A percentile compares a stretch with the other conserved stretches of the same genome.
phyloP scores from a whole-genome alignment of 78 protist species.

The Dictyostelium capitatum region DNA sequence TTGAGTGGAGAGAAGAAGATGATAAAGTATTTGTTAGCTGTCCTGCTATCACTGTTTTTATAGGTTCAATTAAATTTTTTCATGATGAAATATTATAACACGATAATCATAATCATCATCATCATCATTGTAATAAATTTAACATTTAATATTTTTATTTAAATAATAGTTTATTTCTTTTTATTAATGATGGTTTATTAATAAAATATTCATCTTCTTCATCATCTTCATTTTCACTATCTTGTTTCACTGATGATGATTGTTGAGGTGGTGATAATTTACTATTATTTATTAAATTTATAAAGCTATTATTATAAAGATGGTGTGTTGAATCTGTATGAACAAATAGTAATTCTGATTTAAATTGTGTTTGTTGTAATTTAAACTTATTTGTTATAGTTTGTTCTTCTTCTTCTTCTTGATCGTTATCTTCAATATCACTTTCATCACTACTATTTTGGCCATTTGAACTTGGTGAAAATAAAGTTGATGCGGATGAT shows the following conservation, averaged over 20 bases:
- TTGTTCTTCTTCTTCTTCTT: background rate
- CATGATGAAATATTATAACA: conserved; percentile 13
- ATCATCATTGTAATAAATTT: too few species aligned
- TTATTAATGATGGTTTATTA: too few species aligned
- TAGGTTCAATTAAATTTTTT: conserved; percentile 39
- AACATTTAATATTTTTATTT: too few species aligned
- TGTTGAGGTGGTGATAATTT: background rate
- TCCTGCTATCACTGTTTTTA: conserved; percentile 28
- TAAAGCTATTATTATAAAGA: background rate
- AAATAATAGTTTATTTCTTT: too few species aligned
- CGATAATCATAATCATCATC: too few species aligned
- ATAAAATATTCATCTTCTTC: too few species aligned
- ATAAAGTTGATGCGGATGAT: background rate
- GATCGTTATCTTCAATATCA: background rate
- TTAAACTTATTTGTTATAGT: background rate
- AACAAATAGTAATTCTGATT: background rate
- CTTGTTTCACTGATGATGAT: background rate
- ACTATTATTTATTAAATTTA: background rate
- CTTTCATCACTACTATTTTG: background rate
- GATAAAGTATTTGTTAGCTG: conserved; percentile 38
- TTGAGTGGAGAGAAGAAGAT: conserved; percentile 76
- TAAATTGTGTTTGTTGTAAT: background rate
- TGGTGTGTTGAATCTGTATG: background rate
- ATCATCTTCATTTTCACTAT: background rate
- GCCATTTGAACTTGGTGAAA: background rate